These are phyloP conservation scores for Aspergillus diversus DNA, from an alignment of 495 filamentous ascomycete species.

Conservation along the genomic window DNA sequence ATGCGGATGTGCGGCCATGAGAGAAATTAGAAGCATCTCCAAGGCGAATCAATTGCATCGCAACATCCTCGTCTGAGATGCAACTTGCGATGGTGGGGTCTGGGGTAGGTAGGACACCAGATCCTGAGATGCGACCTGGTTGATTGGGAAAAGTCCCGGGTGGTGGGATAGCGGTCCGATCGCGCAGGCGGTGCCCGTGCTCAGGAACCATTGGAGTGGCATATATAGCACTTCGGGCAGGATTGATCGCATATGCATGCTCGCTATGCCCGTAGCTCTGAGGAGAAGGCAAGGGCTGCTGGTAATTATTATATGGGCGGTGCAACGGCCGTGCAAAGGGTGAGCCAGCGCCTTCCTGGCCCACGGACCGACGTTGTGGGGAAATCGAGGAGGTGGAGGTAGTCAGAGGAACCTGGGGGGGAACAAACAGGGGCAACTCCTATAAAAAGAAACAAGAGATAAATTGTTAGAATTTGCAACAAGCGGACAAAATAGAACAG, in stretches of 20 bases:
- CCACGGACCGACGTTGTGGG: slow-evolving; percentile 75
- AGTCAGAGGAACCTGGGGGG: slow-evolving; percentile 86
- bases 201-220: slow-evolving; percentile 59
- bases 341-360: slow-evolving; percentile 61
- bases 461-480: slow-evolving; percentile 13
- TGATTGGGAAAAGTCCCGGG: slow-evolving; percentile 42
- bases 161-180: slow-evolving; percentile 44
- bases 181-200: slow-evolving; percentile 68
- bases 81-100: slow-evolving; percentile 93
- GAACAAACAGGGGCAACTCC: slow-evolving; percentile 94
- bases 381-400: slow-evolving; percentile 91
- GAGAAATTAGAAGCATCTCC: slow-evolving; percentile 91
- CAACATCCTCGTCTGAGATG: slow-evolving; percentile 97
- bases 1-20: slow-evolving; percentile 87
- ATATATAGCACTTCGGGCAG: slow-evolving; percentile 48
- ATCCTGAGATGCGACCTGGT: slow-evolving; percentile 43
- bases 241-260: slow-evolving; percentile 44
- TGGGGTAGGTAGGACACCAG: slow-evolving; percentile 82
- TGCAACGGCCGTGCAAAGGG: slow-evolving; percentile 73
- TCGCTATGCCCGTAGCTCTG: slow-evolving; percentile 69
- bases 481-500: slow-evolving; percentile 11
- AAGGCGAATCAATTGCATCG: slow-evolving; percentile 91
- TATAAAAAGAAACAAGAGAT: slow-evolving; percentile 41
- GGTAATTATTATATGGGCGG: slow-evolving; percentile 72
- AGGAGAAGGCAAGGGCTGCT: slow-evolving; percentile 75